A percentile compares a stretch with the other conserved stretches of the same genome.
Conservation (phyloP, 2,329 filamentous ascomycete genomes). For the Balansia obtecta region DNA sequence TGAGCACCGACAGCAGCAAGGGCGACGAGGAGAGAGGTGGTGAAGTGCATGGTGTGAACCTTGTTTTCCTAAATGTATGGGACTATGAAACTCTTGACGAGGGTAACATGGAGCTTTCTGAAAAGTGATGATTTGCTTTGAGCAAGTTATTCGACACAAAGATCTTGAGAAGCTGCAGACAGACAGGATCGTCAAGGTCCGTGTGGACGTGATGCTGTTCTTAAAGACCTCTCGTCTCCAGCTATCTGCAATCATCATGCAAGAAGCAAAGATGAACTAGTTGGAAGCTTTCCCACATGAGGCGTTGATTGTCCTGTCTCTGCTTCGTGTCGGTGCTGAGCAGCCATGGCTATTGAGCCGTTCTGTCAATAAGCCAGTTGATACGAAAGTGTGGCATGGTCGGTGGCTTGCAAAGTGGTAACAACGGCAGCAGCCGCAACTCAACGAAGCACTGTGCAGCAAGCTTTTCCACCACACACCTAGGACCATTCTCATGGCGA, state of each 20-base stretch:
- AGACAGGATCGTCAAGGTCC: no score
- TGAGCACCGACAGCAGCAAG: conserved; percentile 27
- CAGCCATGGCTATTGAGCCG: conserved; percentile 1
- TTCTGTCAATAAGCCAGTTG: neutral
- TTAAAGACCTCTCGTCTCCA: neutral
- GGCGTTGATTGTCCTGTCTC: neutral
- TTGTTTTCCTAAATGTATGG: neutral
- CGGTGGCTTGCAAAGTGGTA: neutral
- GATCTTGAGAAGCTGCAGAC: no score
- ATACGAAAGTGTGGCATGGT: neutral
- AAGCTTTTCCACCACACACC: neutral
- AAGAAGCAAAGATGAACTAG: neutral
- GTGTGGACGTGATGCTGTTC: neutral
- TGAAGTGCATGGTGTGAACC: neutral
- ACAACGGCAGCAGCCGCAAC: neutral
- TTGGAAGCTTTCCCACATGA: neutral
- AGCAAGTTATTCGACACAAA: neutral
- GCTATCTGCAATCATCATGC: neutral
- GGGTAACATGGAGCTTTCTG: neutral
- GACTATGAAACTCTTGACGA: neutral
- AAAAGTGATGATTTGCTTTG: neutral
- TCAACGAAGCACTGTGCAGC: neutral
- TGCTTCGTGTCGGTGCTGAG: neutral
- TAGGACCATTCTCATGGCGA: no score
- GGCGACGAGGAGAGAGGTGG: conserved; percentile 22